Base-by-base conservation (phyloP, 163 green algal genomes). In the Prototheca cutis region DNA sequence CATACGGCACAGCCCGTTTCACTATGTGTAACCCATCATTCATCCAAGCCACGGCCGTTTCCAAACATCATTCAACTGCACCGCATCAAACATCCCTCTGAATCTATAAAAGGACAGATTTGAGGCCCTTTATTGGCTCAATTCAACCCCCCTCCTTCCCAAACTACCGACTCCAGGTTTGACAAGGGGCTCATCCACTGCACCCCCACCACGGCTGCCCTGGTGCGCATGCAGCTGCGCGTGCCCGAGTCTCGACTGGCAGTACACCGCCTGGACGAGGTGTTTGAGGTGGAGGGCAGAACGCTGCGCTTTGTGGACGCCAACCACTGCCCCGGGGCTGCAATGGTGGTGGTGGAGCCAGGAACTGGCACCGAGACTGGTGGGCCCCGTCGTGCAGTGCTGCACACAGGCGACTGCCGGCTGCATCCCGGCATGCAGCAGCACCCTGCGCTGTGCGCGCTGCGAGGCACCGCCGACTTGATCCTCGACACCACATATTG, bases 271-370 rank as follows among this genome's bases (percentile, higher is more conserved):
- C 39, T 87, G 19, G 61, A 82, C 33, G 27, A 52, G 32, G 65
- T 59, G 18, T 28, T 75, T 13, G 10, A 63, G 24, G 71, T 93
- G 18, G 79, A 85, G 5, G 86, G 83, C 3, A 70, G 86, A 24
- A 58, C 56, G 0, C 77, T 95, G 4, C 94, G 81, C 1, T 83
- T 96, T 21, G 60, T 96, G 29, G 81, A 95, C 48, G 91, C 91
- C 59, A 98, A 98, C 69, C 91, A 98, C 79, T 97, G 91, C 78
- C 91, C 91, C 0, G 91, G 91, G 0, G 82, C 88, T 0, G 81
- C 70, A 6, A 91, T 95, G 84, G 66, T 95, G 13, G 61, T 94
- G 0, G 86, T 92, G 23, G 57, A 88, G 51, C 58, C 71, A 1
- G 74, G 36, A 10, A 10, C 36, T 15, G 36, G 36, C 13, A 15